These are phyloP conservation scores for Colletotrichum brevisporum DNA, from an alignment of 2,329 filamentous ascomycete genomes.

Conservation along the genomic window DNA sequence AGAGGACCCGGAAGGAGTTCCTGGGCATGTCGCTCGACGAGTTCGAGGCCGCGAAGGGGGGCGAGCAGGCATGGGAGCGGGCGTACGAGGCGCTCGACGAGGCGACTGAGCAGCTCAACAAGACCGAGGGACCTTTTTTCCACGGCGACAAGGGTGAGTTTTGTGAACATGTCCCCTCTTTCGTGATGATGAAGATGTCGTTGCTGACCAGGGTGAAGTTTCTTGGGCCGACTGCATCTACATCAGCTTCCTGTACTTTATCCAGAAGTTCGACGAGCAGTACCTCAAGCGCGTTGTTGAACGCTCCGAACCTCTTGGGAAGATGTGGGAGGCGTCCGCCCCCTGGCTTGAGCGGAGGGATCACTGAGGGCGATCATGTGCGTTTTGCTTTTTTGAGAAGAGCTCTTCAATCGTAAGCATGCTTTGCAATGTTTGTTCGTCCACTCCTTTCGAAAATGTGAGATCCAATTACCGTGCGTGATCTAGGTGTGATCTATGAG, in stretches of 20 bases:
- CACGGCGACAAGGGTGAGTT: conserved; percentile 64
- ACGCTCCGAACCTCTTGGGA: conserved; percentile 12
- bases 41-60: conserved; percentile 61
- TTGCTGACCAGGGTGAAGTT: neutral
- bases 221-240: conserved; percentile 72
- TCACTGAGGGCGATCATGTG: neutral
- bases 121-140: conserved; percentile 74
- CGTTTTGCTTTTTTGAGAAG: neutral
- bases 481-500: too few species aligned
- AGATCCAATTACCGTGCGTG: too few species aligned
- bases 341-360: conserved; percentile 28
- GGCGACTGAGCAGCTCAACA: conserved; percentile 63
- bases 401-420: neutral
- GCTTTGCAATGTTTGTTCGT: too few species aligned
- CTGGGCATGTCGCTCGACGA: conserved; percentile 69
- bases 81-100: conserved; percentile 54
- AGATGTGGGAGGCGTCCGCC: conserved; percentile 28
- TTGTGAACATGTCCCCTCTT: too few species aligned
- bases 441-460: too few species aligned
- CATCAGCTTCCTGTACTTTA: conserved; percentile 62
- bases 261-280: conserved; percentile 53
- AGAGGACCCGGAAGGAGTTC: conserved; percentile 61
- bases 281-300: conserved; percentile 55
- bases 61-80: conserved; percentile 63
- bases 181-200: too few species aligned